These are phyloP conservation scores for Zasmidium angulare DNA, from an alignment of 2,329 filamentous ascomycete genomes.

Conservation along the genomic window DNA sequence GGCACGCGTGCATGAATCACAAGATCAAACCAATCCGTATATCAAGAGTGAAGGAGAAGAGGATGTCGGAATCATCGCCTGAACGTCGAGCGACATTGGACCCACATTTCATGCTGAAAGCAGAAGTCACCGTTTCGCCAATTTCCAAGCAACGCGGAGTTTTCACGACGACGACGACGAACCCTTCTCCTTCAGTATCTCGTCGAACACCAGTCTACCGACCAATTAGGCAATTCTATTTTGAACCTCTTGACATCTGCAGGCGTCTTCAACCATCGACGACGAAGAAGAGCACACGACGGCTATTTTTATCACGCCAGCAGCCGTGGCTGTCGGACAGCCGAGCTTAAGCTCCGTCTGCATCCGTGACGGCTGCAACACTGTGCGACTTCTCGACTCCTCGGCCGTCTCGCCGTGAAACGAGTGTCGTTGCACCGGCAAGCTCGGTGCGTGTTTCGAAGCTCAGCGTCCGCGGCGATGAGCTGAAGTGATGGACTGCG, in stretches of 20 bases:
- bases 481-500: too few relatives aligned
- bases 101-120: background rate
- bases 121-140: background rate
- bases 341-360: background rate
- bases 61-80: background rate
- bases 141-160: too few relatives aligned
- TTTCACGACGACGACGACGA: too few relatives aligned
- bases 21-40: too few relatives aligned
- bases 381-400: background rate
- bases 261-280: background rate
- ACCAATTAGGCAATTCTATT: background rate
- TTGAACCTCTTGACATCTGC: background rate
- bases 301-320: background rate
- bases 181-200: too few relatives aligned
- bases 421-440: background rate
- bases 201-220: background rate
- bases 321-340: background rate
- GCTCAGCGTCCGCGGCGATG: background rate
- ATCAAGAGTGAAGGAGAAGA: background rate
- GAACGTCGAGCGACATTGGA: background rate
- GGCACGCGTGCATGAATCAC: too few relatives aligned
- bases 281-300: background rate
- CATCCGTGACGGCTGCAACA: background rate
- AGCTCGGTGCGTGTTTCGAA: background rate
- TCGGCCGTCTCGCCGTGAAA: background rate